Base-by-base conservation (phyloP, 257 asterid species). In the Thymus quinquecostatus region DNA sequence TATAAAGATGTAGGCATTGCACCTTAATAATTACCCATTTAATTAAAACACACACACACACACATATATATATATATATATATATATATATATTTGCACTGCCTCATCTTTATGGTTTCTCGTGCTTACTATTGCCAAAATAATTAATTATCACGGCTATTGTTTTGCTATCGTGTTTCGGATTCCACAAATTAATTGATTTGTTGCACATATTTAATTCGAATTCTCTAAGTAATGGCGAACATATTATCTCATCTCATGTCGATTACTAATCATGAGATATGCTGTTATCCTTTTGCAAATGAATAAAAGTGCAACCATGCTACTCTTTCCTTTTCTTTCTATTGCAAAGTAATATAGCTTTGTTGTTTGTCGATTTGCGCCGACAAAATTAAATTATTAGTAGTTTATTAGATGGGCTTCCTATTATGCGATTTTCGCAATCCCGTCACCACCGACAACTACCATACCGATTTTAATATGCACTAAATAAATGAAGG, bases 331-430 rank as follows among this genome's bases (percentile, higher is more conserved):
- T 14, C 9, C 3, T 1, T n/a, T 11, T 36, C 6, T 62, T 10
- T 30, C 1, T 3, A 9, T 38, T 63, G 10, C 54, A 43, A 14
- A 29, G 55, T 64, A 64, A 53, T 40, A 9, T 43, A 69, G 34
- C 7, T 41, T 4, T 2, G 73, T 14, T 40, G 34, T 58, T 57
- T 58, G 74, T 70, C 56, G 12, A 43, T 58, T 6, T 57, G 51
- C 68, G 65, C 75, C 68, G 75, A 70, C 75, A 70, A 70, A 9
- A 59, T 70, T 59, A 56, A 69, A 55, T 41, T 54, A 51, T 5
- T 21, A 21, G 8, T 59, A 56, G 56, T 38, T 38, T 4, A 38
- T 38, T 38, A 38, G 8, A 4, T 38, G 41, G 41, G 6, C 7
- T 38, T 38, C 41, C 4, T 38, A 38, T 38, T 38, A 47, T 12